phyloP scores from a whole-genome alignment of 163 green algal genomes.

The Chlamydomonas reinhardtii region DNA sequence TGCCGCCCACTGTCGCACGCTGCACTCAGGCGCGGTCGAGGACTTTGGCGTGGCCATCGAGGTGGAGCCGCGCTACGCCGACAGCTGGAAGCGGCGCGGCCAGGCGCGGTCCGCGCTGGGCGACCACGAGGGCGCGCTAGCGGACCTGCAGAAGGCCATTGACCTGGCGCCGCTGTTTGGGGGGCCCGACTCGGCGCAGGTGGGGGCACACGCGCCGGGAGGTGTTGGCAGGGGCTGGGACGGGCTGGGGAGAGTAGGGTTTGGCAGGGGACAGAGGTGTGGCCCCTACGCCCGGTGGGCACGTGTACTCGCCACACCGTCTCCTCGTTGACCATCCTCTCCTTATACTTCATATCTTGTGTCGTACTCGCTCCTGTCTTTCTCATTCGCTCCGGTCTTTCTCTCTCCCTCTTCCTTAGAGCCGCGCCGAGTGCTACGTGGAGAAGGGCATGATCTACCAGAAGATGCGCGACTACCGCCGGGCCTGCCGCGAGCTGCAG shows the following conservation, averaged over 20 bases:
- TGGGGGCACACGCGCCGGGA: too few relatives aligned
- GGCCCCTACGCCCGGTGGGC: too few relatives aligned
- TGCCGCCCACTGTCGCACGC: too few relatives aligned
- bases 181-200: slow-evolving; percentile 14
- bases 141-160: slow-evolving; percentile 68
- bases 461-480: slow-evolving; percentile 80
- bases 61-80: slow-evolving; percentile 72
- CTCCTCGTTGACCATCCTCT: too few relatives aligned
- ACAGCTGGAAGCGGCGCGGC: slow-evolving; percentile 85
- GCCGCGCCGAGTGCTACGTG: slow-evolving; percentile 60
- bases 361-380: too few relatives aligned
- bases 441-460: slow-evolving; percentile 80
- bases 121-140: slow-evolving; percentile 69
- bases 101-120: slow-evolving; percentile 85
- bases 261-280: too few relatives aligned
- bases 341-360: too few relatives aligned
- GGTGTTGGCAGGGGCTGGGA: too few relatives aligned
- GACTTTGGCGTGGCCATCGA: slow-evolving; percentile 85
- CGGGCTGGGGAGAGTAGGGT: background rate
- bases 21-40: slow-evolving; percentile 60
- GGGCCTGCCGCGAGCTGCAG: slow-evolving; percentile 61
- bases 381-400: too few relatives aligned
- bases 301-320: too few relatives aligned
- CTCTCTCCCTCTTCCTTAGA: background rate
- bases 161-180: slow-evolving; percentile 57